phyloP scores from a whole-genome alignment of 495 filamentous ascomycete genomes.

The Hyaloscypha hepaticicola region DNA sequence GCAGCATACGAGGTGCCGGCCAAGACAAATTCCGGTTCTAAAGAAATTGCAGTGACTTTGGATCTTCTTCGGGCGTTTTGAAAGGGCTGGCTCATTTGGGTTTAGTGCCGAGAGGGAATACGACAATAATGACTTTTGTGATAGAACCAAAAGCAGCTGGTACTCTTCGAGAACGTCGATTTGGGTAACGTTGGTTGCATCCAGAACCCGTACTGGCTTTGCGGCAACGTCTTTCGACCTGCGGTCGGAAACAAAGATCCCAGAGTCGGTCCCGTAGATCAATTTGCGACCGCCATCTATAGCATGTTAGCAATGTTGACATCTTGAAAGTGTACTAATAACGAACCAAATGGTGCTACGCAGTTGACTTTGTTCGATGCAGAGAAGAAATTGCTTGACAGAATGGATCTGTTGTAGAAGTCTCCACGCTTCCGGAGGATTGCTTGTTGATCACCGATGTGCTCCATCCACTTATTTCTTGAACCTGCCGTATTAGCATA shows the following conservation, averaged over 20 bases:
- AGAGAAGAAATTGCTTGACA: constrained; percentile 84
- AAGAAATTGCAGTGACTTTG: constrained; percentile 97
- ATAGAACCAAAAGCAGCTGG: constrained; percentile 83
- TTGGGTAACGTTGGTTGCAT: constrained; percentile 84
- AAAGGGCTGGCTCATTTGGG: constrained; percentile 70
- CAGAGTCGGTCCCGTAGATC: constrained; percentile 88
- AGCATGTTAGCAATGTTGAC: constrained; percentile 17
- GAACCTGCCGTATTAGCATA: constrained; percentile 78
- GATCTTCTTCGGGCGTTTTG: constrained; percentile 94
- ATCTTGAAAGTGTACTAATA: constrained; percentile 30
- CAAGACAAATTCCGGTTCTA: constrained; percentile 92
- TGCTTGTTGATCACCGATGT: constrained; percentile 86
- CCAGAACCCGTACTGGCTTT: constrained; percentile 80
- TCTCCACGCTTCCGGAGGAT: constrained; percentile 82
- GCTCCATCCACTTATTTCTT: constrained; percentile 92
- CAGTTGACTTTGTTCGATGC: constrained; percentile 84
- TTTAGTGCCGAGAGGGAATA: constrained; percentile 83
- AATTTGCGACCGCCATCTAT: constrained; percentile 92
- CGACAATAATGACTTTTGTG: constrained; percentile 86
- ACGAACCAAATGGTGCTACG: constrained; percentile 68
- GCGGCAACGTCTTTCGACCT: constrained; percentile 74
- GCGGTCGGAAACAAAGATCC: constrained; percentile 88
- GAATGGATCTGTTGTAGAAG: constrained; percentile 86
- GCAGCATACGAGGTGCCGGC: constrained; percentile 90
- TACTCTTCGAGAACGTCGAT: constrained; percentile 97